A percentile compares a stretch with the other conserved stretches of the same genome.
Evolutionary conservation across 1,139 yeast species (phyloP).

Genomic region (Geotrichum klebahnii): DNA sequence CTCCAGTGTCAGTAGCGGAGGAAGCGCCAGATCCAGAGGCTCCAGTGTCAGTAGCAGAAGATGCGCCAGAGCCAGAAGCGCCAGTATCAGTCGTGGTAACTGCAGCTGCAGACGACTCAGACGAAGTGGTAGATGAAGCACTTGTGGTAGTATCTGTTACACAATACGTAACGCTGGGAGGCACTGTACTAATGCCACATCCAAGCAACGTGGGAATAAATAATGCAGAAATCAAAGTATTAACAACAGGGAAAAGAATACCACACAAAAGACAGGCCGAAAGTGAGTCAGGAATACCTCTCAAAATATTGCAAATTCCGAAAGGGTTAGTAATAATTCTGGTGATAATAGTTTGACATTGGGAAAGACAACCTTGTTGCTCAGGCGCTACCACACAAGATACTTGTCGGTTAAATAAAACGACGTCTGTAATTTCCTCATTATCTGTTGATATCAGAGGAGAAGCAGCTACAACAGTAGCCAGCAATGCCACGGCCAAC

Average conservation of each 20-base stretch:
- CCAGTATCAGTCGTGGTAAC: too few species aligned
- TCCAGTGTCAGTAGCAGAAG: neutral
- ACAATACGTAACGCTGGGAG: neutral
- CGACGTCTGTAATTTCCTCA: neutral
- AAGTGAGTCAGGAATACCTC: slow-evolving; percentile 22
- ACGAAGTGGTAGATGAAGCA: neutral
- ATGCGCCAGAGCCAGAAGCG: neutral
- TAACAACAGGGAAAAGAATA: slow-evolving; percentile 8
- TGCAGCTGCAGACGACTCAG: neutral
- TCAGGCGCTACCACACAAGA: neutral
- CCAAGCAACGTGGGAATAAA: slow-evolving; percentile 1
- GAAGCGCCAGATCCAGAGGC: slow-evolving; percentile 1
- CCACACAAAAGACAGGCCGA: slow-evolving; percentile 56
- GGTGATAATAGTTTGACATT: neutral
- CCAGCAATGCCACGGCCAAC: neutral
- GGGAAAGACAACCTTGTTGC: slow-evolving; percentile 1
- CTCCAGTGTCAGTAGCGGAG: slow-evolving; percentile 3
- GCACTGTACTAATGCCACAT: slow-evolving; percentile 1
- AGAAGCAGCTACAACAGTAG: neutral
- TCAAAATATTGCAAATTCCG: slow-evolving; percentile 5
- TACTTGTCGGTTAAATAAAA: neutral
- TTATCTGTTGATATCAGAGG: neutral
- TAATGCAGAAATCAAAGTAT: neutral
- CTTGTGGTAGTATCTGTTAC: neutral
- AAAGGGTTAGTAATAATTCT: neutral